These are phyloP conservation scores for Drechslerella coelobrocha DNA, from an alignment of 2,329 filamentous ascomycete genomes.

Conservation along the genomic window DNA sequence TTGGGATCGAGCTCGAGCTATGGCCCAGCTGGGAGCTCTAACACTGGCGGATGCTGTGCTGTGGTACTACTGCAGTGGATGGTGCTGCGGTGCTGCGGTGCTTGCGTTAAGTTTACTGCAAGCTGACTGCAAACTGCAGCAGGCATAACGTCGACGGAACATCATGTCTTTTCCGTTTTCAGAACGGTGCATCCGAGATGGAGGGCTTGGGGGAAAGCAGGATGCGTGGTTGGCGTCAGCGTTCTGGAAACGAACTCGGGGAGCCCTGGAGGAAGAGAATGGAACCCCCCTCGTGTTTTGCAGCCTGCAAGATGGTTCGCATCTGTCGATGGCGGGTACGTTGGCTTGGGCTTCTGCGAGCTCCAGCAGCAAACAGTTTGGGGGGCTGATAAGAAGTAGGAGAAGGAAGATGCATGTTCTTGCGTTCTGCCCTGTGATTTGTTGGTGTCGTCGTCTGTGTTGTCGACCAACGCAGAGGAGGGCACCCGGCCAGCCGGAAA, in stretches of 20 bases:
- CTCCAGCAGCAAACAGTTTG: too few relatives aligned
- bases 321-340: too few relatives aligned
- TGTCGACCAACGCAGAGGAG: too few relatives aligned
- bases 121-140: constrained; percentile 31
- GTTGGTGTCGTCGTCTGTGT: too few relatives aligned
- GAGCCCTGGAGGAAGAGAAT: not conserved
- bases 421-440: too few relatives aligned
- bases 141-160: constrained; percentile 12
- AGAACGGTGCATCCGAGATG: constrained; percentile 50
- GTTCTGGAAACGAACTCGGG: not conserved
- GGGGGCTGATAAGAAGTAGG: too few relatives aligned
- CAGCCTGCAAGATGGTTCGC: too few relatives aligned
- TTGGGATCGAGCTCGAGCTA: constrained; percentile 26
- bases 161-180: constrained; percentile 32
- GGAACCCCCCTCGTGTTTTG: constrained; percentile 1
- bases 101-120: constrained; percentile 31
- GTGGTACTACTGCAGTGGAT: too few relatives aligned
- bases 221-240: constrained; percentile 19
- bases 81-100: too few relatives aligned
- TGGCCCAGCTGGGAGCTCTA: constrained; percentile 28
- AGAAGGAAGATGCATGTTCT: too few relatives aligned
- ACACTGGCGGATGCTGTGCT: constrained; percentile 32
- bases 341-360: too few relatives aligned
- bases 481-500: too few relatives aligned
- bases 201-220: constrained; percentile 32